A percentile compares a stretch with the other conserved stretches of the same genome.
Evolutionary conservation across 2,329 filamentous ascomycete genomes (phyloP).

Genomic region (Blastomyces parvus): DNA sequence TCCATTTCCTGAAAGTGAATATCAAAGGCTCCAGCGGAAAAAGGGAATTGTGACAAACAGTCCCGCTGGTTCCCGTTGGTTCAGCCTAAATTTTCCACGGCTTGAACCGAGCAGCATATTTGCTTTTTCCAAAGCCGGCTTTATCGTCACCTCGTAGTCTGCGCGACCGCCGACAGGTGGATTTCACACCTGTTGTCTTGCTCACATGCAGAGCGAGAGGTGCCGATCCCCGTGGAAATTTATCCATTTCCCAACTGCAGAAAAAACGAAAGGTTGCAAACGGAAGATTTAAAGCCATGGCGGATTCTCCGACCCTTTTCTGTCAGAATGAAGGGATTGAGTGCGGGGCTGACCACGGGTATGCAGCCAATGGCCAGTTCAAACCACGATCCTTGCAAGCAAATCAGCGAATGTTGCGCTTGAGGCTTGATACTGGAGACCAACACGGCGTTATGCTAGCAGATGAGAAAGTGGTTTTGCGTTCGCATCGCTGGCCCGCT

Average conservation of each 20-base stretch:
- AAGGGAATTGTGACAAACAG: neutral
- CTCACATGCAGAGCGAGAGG: neutral
- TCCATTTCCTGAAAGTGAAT: neutral
- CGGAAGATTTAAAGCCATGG: neutral
- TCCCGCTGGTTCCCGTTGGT: neutral
- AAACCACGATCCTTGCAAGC: neutral
- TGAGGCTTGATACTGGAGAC: neutral
- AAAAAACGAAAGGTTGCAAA: neutral
- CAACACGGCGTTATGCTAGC: neutral
- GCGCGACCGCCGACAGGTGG: neutral
- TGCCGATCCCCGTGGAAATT: neutral
- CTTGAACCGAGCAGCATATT: neutral
- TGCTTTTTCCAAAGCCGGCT: neutral
- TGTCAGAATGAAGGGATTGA: neutral
- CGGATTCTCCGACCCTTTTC: neutral
- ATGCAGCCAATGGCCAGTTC: neutral
- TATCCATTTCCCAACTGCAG: neutral
- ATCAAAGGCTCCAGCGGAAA: neutral
- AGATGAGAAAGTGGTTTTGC: neutral
- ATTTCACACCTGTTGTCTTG: neutral
- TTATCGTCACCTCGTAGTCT: neutral
- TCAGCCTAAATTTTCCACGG: neutral
- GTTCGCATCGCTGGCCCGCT: neutral
- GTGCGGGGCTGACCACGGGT: neutral
- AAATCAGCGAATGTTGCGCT: neutral